Evolutionary conservation across 768 basidiomycete genomes (phyloP).

Genomic region (Mycena floridula): DNA sequence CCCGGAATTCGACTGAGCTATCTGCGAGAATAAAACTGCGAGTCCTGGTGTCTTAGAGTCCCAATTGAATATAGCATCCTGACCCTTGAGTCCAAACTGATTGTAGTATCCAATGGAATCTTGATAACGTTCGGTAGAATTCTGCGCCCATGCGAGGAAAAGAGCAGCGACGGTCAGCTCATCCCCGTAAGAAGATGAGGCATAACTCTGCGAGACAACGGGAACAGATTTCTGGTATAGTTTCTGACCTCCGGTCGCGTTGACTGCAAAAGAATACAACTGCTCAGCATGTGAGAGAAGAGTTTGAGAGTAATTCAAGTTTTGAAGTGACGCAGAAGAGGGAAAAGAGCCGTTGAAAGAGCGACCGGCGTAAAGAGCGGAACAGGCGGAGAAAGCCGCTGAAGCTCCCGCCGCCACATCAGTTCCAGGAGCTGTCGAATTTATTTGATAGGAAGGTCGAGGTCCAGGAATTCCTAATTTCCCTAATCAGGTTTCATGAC

Average conservation of each 20-base stretch:
- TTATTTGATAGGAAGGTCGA: constrained; percentile 75
- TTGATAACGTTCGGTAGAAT: constrained; percentile 49
- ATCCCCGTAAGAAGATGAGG: constrained; percentile 66
- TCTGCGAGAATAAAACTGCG: constrained; percentile 69
- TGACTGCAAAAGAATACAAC: constrained; percentile 73
- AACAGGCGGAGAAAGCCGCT: constrained; percentile 84
- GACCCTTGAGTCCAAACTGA: constrained; percentile 45
- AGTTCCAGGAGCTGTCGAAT: constrained; percentile 77
- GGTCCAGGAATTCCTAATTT: constrained; percentile 70
- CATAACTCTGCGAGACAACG: constrained; percentile 54
- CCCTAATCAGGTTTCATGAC: too few species aligned
- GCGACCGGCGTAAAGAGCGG: constrained; percentile 68
- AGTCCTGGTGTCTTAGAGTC: constrained; percentile 77
- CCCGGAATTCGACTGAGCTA: constrained; percentile 49
- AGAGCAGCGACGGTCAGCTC: constrained; percentile 74
- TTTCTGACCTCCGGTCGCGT: constrained; percentile 51
- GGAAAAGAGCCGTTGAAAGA: constrained; percentile 48
- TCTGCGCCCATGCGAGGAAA: constrained; percentile 67
- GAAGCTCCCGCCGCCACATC: constrained; percentile 83
- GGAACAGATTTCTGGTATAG: constrained; percentile 72
- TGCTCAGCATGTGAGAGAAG: constrained; percentile 71
- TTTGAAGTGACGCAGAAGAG: constrained; percentile 60
- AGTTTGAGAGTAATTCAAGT: constrained; percentile 63
- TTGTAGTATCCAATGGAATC: constrained; percentile 60
- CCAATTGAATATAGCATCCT: constrained; percentile 78